A percentile compares a stretch with the other conserved stretches of the same genome.
phyloP scores from a whole-genome alignment of 345 rosid genomes.

The Leavenworthia alabamica region DNA sequence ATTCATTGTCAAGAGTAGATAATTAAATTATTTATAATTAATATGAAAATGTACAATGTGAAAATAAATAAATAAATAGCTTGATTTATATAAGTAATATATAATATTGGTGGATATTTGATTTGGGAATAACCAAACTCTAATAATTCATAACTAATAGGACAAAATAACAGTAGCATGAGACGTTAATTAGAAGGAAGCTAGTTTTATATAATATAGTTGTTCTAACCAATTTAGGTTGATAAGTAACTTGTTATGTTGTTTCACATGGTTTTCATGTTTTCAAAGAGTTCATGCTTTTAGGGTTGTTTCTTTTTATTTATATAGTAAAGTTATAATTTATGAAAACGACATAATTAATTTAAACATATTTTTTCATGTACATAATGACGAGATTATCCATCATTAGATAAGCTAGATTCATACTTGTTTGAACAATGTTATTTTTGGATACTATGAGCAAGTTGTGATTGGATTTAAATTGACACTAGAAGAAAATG shows the following conservation, averaged over 20 bases:
- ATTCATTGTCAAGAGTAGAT: constrained; percentile 7
- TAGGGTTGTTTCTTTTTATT: background rate
- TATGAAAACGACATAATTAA: background rate
- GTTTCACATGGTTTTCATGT: constrained; percentile 14
- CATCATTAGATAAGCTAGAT: background rate
- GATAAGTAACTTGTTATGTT: constrained; percentile 8
- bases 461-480: too few relatives aligned
- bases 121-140: constrained; percentile 9
- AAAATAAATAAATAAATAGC: background rate
- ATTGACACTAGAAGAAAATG: too few relatives aligned
- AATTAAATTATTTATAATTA: background rate
- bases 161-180: constrained; percentile 22
- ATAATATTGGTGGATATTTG: background rate
- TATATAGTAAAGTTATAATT: constrained; percentile 1
- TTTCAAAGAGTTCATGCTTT: constrained; percentile 3
- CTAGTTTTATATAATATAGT: constrained; percentile 16
- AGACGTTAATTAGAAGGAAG: background rate
- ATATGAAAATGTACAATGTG: constrained; percentile 11
- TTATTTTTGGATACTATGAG: too few relatives aligned
- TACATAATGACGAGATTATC: background rate
- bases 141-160: constrained; percentile 28
- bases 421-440: background rate
- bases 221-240: background rate
- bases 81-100: background rate
- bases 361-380: background rate